A percentile compares a stretch with the other conserved stretches of the same genome.
Conservation (phyloP, 768 basidiomycete genomes). For the Podaxis mareebaensis region DNA sequence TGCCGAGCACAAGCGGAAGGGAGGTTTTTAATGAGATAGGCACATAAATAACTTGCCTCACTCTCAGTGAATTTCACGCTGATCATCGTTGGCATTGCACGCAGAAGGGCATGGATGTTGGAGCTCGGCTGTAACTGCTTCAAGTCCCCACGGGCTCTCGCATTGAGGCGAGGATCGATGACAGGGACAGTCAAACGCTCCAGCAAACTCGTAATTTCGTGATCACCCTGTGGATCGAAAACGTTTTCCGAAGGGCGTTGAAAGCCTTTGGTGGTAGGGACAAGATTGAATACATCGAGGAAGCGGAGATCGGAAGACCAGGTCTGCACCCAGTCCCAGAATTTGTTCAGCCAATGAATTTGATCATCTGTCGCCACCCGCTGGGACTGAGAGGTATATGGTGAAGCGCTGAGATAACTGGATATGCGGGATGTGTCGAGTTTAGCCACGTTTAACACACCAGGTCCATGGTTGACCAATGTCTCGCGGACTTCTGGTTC, state of each 20-base stretch:
- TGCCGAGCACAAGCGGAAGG: background rate
- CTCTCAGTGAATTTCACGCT: background rate
- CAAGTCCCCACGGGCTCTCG: constrained; percentile 17
- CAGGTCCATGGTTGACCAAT: constrained; percentile 25
- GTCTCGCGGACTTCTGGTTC: constrained; percentile 23
- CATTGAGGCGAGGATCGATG: constrained; percentile 28
- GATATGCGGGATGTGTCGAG: constrained; percentile 29
- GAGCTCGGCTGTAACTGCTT: background rate
- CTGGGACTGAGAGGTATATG: background rate
- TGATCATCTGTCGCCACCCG: constrained; percentile 13
- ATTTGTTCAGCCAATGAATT: constrained; percentile 36
- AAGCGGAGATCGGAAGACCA: constrained; percentile 22
- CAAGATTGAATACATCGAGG: constrained; percentile 24
- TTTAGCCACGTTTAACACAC: constrained; percentile 31
- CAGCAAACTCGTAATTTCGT: constrained; percentile 21
- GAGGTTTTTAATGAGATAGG: constrained; percentile 6
- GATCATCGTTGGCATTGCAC: constrained; percentile 20
- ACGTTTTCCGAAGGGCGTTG: constrained; percentile 25
- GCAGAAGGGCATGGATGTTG: constrained; percentile 31
- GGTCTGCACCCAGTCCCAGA: constrained; percentile 43
- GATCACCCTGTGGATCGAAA: constrained; percentile 24
- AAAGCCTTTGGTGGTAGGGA: constrained; percentile 35
- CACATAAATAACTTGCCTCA: background rate
- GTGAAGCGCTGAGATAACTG: constrained; percentile 26
- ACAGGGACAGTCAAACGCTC: constrained; percentile 33